Evolutionary conservation across 768 basidiomycete species (phyloP), one percentile per base, ranked within the genome.

Genomic region (Pholiota microspora): DNA sequence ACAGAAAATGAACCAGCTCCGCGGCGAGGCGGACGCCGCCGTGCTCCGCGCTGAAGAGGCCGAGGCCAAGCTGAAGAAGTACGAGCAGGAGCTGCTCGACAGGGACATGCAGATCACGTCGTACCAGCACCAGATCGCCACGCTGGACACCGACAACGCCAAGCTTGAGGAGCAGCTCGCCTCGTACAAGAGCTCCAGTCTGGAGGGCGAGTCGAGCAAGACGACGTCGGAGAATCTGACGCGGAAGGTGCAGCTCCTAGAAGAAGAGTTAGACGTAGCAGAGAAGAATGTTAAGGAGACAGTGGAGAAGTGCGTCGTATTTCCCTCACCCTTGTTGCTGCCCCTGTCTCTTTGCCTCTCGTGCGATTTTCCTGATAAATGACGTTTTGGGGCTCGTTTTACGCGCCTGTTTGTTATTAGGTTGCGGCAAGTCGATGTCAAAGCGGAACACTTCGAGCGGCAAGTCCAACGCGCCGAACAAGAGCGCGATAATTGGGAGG

Each of bases 241-340:
- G 28, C 78, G 96, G 59, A 99, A 98, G 79, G 83, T 98, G 25
- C 84, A 89, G 62, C 76, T 98, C 9, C 76, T 98, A 34, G 96
- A 98, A 73, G 94, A 96, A 66, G 96, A 99, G 73, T 81, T 99
- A 2, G 97, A 98, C 65, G 81, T 83, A 32, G 88, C 96, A 8
- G 97, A 99, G 80, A 95, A 94, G 84, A 94, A 93, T 67, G 77
- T 93, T 60, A 96, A 96, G 75, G 96, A 98, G 66, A 95, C 93
- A 1, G 87, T 90, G 27, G 97, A 98, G 74, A 96, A 94, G 96
- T 97, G 67, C 65, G 92, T 83, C 32, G 34, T 40, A 10, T 46
- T 5, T 18, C 16, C 36, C 38, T 29, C 23, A 48, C 48, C 31
- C 45, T 23, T 38, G 35, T 18, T 38, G 47, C 21, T 3, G 36